Evolutionary conservation across 805 yeast genomes (phyloP).

Genomic region (Blastobotrys mokoenaii): DNA sequence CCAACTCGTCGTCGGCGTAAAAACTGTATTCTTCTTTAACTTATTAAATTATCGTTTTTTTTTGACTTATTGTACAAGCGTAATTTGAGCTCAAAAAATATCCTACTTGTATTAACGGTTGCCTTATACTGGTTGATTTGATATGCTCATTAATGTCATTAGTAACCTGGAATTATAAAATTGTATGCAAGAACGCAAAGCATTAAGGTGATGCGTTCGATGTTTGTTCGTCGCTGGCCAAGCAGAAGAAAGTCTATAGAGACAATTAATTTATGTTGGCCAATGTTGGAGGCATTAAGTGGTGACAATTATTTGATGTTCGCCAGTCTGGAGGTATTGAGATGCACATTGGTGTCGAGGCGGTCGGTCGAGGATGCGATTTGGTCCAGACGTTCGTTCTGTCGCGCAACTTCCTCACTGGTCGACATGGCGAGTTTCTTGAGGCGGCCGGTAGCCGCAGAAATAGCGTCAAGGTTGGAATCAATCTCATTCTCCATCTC

Average conservation of each 20-base stretch:
- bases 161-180: neutral
- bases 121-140: too few relatives aligned
- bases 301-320: conserved; percentile 20
- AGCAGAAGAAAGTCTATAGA: too few relatives aligned
- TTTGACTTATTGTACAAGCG: neutral
- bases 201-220: too few relatives aligned
- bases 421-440: conserved; percentile 64
- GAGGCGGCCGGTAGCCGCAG: conserved; percentile 58
- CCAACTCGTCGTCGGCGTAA: neutral
- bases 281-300: too few relatives aligned
- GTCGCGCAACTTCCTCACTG: conserved; percentile 70
- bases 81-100: too few relatives aligned
- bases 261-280: too few relatives aligned
- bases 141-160: neutral
- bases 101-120: conserved; percentile 1
- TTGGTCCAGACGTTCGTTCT: conserved; percentile 61
- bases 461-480: conserved; percentile 70
- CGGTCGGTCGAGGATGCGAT: conserved; percentile 80
- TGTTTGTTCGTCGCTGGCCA: too few relatives aligned
- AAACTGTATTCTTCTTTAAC: neutral
- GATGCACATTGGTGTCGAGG: conserved; percentile 74
- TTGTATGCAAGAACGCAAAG: too few relatives aligned
- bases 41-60: neutral
- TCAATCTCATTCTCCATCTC: conserved; percentile 86
- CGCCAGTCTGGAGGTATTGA: conserved; percentile 61